Evolutionary conservation across 768 basidiomycete genomes (phyloP), one percentile per base, ranked within the genome.

Genomic region (Lyophyllum semitale): DNA sequence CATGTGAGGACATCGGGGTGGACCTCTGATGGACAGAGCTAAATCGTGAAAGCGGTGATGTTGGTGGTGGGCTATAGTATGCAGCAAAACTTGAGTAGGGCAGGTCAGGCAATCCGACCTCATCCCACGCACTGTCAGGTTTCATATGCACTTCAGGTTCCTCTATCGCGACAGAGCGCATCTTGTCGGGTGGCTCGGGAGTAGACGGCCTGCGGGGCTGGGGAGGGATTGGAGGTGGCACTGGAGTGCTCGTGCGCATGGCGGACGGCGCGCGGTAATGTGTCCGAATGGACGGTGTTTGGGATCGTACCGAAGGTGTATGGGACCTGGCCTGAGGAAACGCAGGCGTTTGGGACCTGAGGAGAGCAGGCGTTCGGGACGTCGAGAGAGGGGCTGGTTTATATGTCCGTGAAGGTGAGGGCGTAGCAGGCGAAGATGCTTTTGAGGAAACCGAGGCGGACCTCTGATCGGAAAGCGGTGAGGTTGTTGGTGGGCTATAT

Each of bases 81-180:
- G n/a, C n/a, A n/a, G n/a, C n/a, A n/a, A n/a, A n/a, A n/a, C n/a
- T n/a, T n/a, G n/a, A n/a, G n/a, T n/a, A n/a, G n/a, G n/a, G n/a
- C n/a, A n/a, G n/a, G n/a, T n/a, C n/a, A n/a, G n/a, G n/a, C n/a
- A n/a, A n/a, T n/a, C n/a, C n/a, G n/a, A n/a, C n/a, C n/a, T n/a
- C n/a, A n/a, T n/a, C n/a, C n/a, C n/a, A n/a, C n/a, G n/a, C n/a
- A n/a, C n/a, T n/a, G n/a, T n/a, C n/a, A n/a, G n/a, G n/a, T n/a
- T n/a, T n/a, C n/a, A n/a, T n/a, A 55, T 81, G 84, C 41, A 84
- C 67, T 47, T 77, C 73, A 17, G 73, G 81, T 67, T 85, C 87
- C 73, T 87, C 86, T 64, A 88, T 87, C 51, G 84, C 84, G 57
- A 82, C 77, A 30, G 84, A 82, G 50, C 86, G 81, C 47, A 62